phyloP scores from a whole-genome alignment of 768 basidiomycete species.

The Lactarius hengduanensis region DNA sequence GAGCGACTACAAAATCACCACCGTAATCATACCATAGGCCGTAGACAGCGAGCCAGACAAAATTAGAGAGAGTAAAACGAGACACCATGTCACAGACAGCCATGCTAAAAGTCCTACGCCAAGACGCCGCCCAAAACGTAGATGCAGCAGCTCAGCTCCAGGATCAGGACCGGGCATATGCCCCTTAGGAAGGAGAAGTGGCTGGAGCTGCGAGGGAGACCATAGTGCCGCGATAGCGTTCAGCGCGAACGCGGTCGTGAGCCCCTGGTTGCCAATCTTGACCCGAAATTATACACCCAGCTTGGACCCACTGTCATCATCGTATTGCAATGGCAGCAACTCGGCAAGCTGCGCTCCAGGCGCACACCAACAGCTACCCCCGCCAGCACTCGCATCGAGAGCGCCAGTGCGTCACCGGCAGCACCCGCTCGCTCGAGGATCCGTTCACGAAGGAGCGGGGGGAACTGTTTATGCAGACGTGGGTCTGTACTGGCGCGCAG shows the following conservation, averaged over 20 bases:
- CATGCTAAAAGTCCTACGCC: too few species aligned
- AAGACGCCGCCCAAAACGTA: too few species aligned
- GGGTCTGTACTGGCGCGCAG: slow-evolving; percentile 38
- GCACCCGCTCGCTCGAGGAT: slow-evolving; percentile 50
- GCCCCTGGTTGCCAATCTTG: slow-evolving; percentile 52
- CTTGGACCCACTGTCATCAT: slow-evolving; percentile 56
- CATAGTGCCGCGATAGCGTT: slow-evolving; percentile 44
- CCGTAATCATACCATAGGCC: too few species aligned
- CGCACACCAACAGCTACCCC: slow-evolving; percentile 42
- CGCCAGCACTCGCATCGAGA: slow-evolving; percentile 54
- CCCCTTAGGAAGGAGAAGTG: too few species aligned
- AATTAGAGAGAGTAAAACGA: too few species aligned
- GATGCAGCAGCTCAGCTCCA: too few species aligned
- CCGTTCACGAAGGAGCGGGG: slow-evolving; percentile 44
- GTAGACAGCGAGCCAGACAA: too few species aligned
- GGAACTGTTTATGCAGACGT: slow-evolving; percentile 39
- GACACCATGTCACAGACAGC: too few species aligned
- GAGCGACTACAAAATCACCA: too few species aligned
- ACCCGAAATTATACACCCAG: slow-evolving; percentile 59
- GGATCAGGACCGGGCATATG: too few species aligned
- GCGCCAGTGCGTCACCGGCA: slow-evolving; percentile 51
- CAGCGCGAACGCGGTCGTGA: slow-evolving; percentile 53
- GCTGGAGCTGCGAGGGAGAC: too few species aligned
- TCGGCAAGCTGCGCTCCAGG: slow-evolving; percentile 43
- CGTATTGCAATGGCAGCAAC: slow-evolving; percentile 49